phyloP scores from a whole-genome alignment of 2,329 filamentous ascomycete genomes.

The Seiridium cupressi region DNA sequence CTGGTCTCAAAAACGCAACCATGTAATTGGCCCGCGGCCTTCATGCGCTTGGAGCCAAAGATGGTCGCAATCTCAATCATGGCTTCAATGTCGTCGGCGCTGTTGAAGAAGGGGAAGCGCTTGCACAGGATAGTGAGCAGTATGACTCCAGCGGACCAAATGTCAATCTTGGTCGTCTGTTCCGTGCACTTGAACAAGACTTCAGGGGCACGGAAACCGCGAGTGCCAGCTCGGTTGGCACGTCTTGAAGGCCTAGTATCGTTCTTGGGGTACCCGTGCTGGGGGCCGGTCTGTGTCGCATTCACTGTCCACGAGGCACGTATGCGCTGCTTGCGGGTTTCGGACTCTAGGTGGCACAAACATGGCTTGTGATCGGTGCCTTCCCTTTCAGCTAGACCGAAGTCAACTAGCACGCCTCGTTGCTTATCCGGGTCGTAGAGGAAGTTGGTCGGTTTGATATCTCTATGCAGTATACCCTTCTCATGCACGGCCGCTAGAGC shows the following conservation, averaged over 20 bases:
- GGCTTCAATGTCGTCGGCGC: conserved; percentile 94
- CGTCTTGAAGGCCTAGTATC: conserved; percentile 85
- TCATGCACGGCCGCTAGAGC: conserved; percentile 82
- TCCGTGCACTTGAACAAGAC: conserved; percentile 96
- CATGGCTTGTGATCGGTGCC: conserved; percentile 77
- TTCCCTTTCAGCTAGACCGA: conserved; percentile 88
- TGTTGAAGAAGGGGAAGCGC: conserved; percentile 98
- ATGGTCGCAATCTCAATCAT: conserved; percentile 97
- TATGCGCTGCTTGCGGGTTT: conserved; percentile 60
- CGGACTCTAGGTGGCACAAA: conserved; percentile 68
- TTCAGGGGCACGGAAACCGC: conserved; percentile 94
- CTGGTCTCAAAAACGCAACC: conserved; percentile 91
- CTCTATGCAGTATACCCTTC: conserved; percentile 83
- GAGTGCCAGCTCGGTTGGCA: conserved; percentile 90
- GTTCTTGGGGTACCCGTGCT: conserved; percentile 78
- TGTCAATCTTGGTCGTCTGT: conserved; percentile 90
- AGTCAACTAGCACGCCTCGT: conserved; percentile 94
- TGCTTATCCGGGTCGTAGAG: conserved; percentile 80
- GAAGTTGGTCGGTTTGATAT: conserved; percentile 98
- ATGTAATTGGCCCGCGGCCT: conserved; percentile 75
- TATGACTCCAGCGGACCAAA: conserved; percentile 98
- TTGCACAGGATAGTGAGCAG: conserved; percentile 89
- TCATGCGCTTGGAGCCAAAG: conserved; percentile 85
- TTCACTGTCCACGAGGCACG: conserved; percentile 50
- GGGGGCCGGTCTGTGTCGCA: conserved; percentile 50